Conservation (phyloP, 2,329 filamentous ascomycete species). For the Epichloe festucae region DNA sequence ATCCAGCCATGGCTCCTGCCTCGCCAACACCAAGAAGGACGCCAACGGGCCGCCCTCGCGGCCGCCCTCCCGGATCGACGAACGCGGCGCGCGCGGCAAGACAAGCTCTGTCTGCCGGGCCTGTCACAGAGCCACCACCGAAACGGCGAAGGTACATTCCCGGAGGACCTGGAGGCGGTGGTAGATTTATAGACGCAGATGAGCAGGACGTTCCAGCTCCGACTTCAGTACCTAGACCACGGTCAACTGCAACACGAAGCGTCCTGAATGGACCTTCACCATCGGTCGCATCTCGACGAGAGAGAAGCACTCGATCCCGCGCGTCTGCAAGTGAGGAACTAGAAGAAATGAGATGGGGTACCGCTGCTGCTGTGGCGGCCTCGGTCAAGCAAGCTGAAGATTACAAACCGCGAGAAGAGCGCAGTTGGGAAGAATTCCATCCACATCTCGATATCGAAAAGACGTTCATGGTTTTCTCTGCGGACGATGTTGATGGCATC, state of each 20-base stretch:
- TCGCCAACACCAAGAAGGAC: constrained; percentile 28
- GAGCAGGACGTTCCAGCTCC: constrained; percentile 43
- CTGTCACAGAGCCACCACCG: constrained; percentile 45
- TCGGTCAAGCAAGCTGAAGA: constrained; percentile 85
- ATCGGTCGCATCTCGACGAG: constrained; percentile 38
- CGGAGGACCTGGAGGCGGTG: constrained; percentile 74
- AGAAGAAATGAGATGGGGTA: constrained; percentile 62
- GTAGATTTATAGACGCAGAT: constrained; percentile 67
- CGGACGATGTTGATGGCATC: constrained; percentile 75
- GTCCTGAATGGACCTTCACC: constrained; percentile 23
- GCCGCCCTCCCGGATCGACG: constrained; percentile 31
- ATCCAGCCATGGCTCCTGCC: constrained; percentile 18
- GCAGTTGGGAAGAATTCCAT: constrained; percentile 96
- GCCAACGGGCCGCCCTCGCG: constrained; percentile 31
- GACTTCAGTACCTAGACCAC: constrained; percentile 26
- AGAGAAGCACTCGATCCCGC: constrained; percentile 43
- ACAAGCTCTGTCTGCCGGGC: constrained; percentile 19
- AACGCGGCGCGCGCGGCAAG: constrained; percentile 28
- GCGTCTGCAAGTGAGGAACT: constrained; percentile 37
- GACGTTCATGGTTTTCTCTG: constrained; percentile 63
- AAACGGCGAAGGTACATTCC: constrained; percentile 72
- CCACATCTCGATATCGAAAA: constrained; percentile 84
- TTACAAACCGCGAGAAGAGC: constrained; percentile 93
- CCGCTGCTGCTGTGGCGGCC: constrained; percentile 78
- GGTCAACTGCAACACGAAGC: constrained; percentile 31